Base-by-base conservation (phyloP, 2,329 filamentous ascomycete genomes). In the Pestalotiopsis sp. region DNA sequence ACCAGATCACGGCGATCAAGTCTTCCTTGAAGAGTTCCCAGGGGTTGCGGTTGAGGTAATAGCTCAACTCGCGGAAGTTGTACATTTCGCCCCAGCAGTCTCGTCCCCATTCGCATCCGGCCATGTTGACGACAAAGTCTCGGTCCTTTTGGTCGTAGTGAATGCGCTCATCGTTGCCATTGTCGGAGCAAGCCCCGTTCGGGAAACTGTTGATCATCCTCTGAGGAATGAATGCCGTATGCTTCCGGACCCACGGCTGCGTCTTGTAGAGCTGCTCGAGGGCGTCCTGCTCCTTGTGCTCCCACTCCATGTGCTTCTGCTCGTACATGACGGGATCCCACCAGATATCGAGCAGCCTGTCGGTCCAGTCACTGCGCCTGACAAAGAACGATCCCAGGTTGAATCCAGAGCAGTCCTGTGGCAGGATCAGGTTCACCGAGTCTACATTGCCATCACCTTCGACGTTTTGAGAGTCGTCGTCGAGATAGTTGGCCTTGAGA, bases 61-160 rank as follows among this genome's bases (percentile, higher is more conserved):
- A 95, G 84, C 94, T 97, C 77, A 97, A 87, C 80, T 97, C 91
- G 66, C 95, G 92, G 83, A 94, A 99, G 79, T 92, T 92, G 83
- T 97, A 97, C 90, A 99, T 98, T 82, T 99, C 96, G 49, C 91
- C 92, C 95, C 95, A 98, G 80, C 96, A 99, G 82, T 99, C 95
- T 64, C 96, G 90, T 4, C 95, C 95, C 92, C 94, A 98, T 80
- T 97, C 92, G 79, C 96, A 99, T 4, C 96, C 96, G 5, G 96
- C 96, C 95, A 99, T 98, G 81, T 98, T 99, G 76, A 99, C 95
- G 61, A 98, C 75, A 77, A 99, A 98, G 80, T 99, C 96, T 36
- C 94, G 89, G 69, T 97, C 94, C 57, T 89, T 86, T 80, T 96
- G 86, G 74, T 92, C 87, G 79, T 99, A 99, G 81, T 99, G 97